Percentiles rank a stretch among this genome's conserved stretches.
phyloP scores from a whole-genome alignment of 805 yeast genomes.

The Alloascoidea hylecoeti region DNA sequence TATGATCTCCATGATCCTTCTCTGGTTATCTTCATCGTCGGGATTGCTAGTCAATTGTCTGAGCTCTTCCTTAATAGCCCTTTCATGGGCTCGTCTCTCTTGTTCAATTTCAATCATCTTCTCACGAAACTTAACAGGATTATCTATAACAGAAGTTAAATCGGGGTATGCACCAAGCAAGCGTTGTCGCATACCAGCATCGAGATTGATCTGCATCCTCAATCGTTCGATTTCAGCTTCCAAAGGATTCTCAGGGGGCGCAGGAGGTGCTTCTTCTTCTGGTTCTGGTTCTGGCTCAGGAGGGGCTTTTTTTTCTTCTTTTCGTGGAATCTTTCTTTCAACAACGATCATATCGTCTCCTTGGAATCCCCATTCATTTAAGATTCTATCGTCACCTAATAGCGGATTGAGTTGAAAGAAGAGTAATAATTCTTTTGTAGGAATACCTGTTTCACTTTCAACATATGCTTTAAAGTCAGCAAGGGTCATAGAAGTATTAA shows the following conservation, averaged over 20 bases:
- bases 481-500: conserved; percentile 48
- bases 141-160: conserved; percentile 27
- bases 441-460: conserved; percentile 51
- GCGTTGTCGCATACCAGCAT: conserved; percentile 25
- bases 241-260: conserved; percentile 7
- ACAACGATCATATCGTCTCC: conserved; percentile 45
- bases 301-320: conserved; percentile 3
- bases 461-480: conserved; percentile 61
- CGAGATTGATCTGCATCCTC: conserved; percentile 31
- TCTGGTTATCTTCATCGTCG: conserved; percentile 56
- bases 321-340: not conserved
- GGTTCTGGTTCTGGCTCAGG: conserved; percentile 4
- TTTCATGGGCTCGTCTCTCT: conserved; percentile 15
- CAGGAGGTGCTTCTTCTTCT: conserved; percentile 6
- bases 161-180: conserved; percentile 28
- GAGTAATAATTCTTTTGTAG: conserved; percentile 31
- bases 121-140: conserved; percentile 32
- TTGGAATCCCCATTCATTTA: conserved; percentile 32
- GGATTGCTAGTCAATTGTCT: conserved; percentile 44
- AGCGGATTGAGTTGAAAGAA: conserved; percentile 30
- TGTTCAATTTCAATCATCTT: conserved; percentile 14
- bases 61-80: conserved; percentile 32
- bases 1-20: conserved; percentile 49
- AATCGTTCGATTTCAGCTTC: conserved; percentile 25
- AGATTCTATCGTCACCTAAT: conserved; percentile 17